Evolutionary conservation across 2,329 filamentous ascomycete genomes (phyloP), one percentile per base, ranked within the genome.

Genomic region (Neonectria sp.): DNA sequence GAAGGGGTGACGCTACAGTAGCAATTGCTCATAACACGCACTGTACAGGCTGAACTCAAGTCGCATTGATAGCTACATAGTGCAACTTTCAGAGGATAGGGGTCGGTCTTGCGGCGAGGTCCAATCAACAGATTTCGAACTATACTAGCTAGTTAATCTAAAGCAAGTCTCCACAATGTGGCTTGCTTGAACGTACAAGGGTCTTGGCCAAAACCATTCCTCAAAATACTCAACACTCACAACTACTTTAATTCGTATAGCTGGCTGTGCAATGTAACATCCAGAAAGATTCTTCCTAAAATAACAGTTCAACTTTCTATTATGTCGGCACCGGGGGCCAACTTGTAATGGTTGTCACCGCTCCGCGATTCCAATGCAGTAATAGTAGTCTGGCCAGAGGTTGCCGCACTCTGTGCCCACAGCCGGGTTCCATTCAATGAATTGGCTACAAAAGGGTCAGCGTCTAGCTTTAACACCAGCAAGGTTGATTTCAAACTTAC

Each of bases 381-480:
- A 31, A 40, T 60, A 55, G 24, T 61, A 56, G 21, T 60, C 56
- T 9, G 33, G 5, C 59, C 55, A 58, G 6, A 65, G 27, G 12
- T 15, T 37, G 7, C 4, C 6, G 46, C 55, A 65, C 29, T 48
- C 27, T 17, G 37, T 45, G 3, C 49, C 48, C 12, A 66, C 52
- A 3, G 49, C 40, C 15, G 59, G 65, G 27, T 67, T 67, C 65
- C 73, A 74, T 55, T 31, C 58, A 5, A 37, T 69, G 29, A 81
- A 73, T 13, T 46, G n/a, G 2, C 43, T 46, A 17, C 35, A 46
- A 46, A 46, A 21, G 24, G 21, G n/a, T 46, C 24, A 46, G 11
- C 9, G 21, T 25, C 5, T 46, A 24, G n/a, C 21, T 12, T 24
- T 46, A 6, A 24, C n/a, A 24, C 11, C 21, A n/a, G n/a, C 24